These are phyloP conservation scores for Sodiomyces alkalinus DNA, from an alignment of 2,329 filamentous ascomycete species.

Conservation along the genomic window DNA sequence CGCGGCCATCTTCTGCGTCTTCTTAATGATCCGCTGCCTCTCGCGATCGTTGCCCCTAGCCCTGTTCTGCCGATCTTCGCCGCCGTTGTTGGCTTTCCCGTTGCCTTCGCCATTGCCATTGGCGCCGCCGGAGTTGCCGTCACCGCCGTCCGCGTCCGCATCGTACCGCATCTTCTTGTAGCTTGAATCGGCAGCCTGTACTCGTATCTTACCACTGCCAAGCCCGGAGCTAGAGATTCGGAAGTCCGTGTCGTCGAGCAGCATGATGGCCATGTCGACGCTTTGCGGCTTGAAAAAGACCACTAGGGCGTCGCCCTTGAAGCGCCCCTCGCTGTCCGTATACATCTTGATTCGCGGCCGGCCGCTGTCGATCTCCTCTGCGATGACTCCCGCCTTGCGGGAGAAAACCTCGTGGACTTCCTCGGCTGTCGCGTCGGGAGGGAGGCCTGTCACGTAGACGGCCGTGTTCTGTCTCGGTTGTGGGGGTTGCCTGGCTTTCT, in stretches of 20 bases:
- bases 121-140: constrained; percentile 6
- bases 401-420: constrained; percentile 79
- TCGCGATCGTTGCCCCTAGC: constrained; percentile 40
- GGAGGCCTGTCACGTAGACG: constrained; percentile 81
- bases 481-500: constrained; percentile 30
- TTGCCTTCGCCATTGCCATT: constrained; percentile 9
- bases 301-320: constrained; percentile 86
- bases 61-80: constrained; percentile 8
- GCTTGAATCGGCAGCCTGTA: constrained; percentile 73
- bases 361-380: constrained; percentile 83
- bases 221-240: constrained; percentile 41
- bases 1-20: constrained; percentile 80
- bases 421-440: constrained; percentile 58
- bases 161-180: constrained; percentile 80
- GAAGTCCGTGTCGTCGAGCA: constrained; percentile 73
- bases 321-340: constrained; percentile 60
- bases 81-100: constrained; percentile 26
- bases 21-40: constrained; percentile 79
- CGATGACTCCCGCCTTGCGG: constrained; percentile 74
- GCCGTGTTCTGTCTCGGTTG: constrained; percentile 63
- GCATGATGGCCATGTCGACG: constrained; percentile 70
- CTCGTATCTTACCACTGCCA: constrained; percentile 53
- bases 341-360: constrained; percentile 89
- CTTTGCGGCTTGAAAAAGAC: constrained; percentile 93
- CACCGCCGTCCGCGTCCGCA: constrained; percentile 13